Evolutionary conservation across 2,329 filamentous ascomycete genomes (phyloP), one percentile per base, ranked within the genome.

Genomic region (Colletotrichum viniferum): DNA sequence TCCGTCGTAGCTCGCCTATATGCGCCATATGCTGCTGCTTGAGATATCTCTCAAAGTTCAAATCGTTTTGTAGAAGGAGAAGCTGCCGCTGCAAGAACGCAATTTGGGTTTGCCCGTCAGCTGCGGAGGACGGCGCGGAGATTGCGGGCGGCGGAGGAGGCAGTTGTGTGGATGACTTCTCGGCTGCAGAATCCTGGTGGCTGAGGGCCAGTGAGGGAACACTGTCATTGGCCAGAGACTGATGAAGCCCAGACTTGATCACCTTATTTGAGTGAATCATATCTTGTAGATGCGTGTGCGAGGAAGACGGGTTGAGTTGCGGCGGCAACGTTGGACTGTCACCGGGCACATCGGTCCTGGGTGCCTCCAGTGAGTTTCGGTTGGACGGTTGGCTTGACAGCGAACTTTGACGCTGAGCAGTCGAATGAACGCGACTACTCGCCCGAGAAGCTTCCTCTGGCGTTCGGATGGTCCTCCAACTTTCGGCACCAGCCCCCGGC

Each of bases 1-100:
- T 92, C 16, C 94, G 89, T 78, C 94, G 93, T 56, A 97, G 85
- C 80, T 95, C 94, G 1, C 94, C 94, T 81, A 97, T 96, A 74
- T 96, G 94, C 3, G 93, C 91, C 78, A 96, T 91, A 82, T 96
- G 95, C 80, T 97, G 95, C 77, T 95, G 92, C 81, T 96, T 96
- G 79, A 96, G 89, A 83, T 95, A 96, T 30, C 94, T 90, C 82
- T 97, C 95, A 80, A 96, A 97, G 78, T 94, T 94, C 58, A 97
- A 87, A 79, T 97, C 94, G 77, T 96, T 97, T 60, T 93, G 92
- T 13, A 97, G 84, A 3, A 96, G 85, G 69, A 95, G 90, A n/a
- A 95, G 90, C 79, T 96, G 93, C 56, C 93, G 90, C 78, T 95
- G 92, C 5, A 97, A 85, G 77, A 92, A 90, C 2, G 89, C 85